phyloP scores from a whole-genome alignment of 2,329 filamentous ascomycete species.

The Epichloe brachyelytri region DNA sequence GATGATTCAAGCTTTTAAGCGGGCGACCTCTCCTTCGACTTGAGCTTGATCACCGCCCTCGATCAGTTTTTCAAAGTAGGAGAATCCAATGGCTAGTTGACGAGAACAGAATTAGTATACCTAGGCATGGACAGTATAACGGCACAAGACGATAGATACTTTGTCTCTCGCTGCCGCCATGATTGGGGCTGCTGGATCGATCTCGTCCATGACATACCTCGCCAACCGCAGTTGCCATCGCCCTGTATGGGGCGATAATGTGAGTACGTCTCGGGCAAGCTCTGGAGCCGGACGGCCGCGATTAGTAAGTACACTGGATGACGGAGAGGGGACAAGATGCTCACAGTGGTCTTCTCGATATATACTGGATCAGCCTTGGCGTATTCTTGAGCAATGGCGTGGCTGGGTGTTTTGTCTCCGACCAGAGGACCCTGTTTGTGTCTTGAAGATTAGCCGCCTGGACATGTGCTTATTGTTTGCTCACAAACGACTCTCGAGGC shows the following conservation, averaged over 20 bases:
- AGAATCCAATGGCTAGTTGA: slow-evolving; percentile 68
- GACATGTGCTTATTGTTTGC: neutral
- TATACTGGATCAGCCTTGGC: slow-evolving; percentile 76
- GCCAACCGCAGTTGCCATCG: slow-evolving; percentile 94
- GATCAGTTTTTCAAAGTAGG: slow-evolving; percentile 80
- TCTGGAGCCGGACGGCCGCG: slow-evolving; percentile 32
- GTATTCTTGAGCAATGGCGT: slow-evolving; percentile 72
- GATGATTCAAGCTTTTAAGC: slow-evolving; percentile 58
- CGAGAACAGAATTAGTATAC: neutral
- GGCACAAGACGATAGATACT: too few species aligned
- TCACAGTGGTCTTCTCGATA: slow-evolving; percentile 74
- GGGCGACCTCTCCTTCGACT: slow-evolving; percentile 56
- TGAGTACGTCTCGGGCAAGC: slow-evolving; percentile 70
- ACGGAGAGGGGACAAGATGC: slow-evolving; percentile 17
- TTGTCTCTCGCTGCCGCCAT: neutral
- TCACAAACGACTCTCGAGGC: too few species aligned
- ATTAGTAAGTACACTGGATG: neutral
- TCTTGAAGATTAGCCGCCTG: neutral
- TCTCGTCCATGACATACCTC: slow-evolving; percentile 51
- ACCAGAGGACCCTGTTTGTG: slow-evolving; percentile 63
- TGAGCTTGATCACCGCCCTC: slow-evolving; percentile 50
- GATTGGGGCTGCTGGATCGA: slow-evolving; percentile 1
- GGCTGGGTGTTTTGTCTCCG: slow-evolving; percentile 63
- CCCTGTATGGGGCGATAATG: slow-evolving; percentile 80
- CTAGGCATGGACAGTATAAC: neutral